Base-by-base conservation (phyloP, 176 grass and related monocot species). In the Carex littledalei region DNA sequence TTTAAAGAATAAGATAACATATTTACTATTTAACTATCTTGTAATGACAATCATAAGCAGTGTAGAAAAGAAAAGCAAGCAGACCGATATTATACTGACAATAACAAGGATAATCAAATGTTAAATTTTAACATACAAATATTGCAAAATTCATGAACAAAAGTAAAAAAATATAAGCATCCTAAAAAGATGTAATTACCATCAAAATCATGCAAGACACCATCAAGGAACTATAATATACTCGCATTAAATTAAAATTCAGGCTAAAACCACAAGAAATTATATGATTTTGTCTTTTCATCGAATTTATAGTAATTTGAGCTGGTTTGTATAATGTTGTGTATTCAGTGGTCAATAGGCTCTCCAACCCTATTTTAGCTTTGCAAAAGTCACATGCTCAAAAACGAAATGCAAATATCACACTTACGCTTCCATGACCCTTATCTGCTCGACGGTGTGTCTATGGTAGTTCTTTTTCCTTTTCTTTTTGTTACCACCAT, bases 401-500 rank as follows among this genome's bases (percentile, higher is more conserved):
- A 55, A 55, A 50, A 32, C 24, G 8, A 32, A 56, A 56, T 78
- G 31, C 50, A 56, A 56, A 55, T 9, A 56, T 56, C n/a, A 5
- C 58, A 92, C 91, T 92, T 86, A 97, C 94, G 78, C 77, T 91
- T 97, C 92, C 94, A 97, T 94, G 24, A 83, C 66, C 65, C 79
- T 88, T 18, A 97, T 90, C 72, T 97, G 94, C 74, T 94, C 87
- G 3, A 53, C 8, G 21, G 90, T 94, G 81, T 94, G 94, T 78
- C 90, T 87, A 35, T 89, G 92, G 72, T 97, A 92, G 81, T 87
- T 89, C 89, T 88, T 92, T 78, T 82, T 92, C 86, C 89, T 92
- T 85, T 89, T 92, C 84, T 81, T 90, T 54, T 65, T 88, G 0
- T 81, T 85, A 26, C 24, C 80, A 2, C 84, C 89, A 29, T 6